A percentile compares a stretch with the other conserved stretches of the same genome.
These are phyloP conservation scores for Fagopyrum homotropicum DNA, from an alignment of 148 eudicot species.

Conservation along the genomic window DNA sequence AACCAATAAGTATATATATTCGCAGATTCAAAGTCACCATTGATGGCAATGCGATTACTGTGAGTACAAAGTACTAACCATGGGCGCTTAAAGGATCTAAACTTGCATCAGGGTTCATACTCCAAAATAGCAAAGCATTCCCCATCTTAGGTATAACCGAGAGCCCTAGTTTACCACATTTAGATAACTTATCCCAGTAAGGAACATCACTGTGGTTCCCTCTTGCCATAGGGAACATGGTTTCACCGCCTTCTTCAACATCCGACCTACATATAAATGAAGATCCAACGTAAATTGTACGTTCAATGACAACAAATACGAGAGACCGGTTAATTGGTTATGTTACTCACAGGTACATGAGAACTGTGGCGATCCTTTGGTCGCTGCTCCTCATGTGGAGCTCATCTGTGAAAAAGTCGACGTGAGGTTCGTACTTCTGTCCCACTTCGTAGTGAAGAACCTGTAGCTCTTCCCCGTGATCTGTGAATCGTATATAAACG, in stretches of 20 bases:
- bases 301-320: too few relatives aligned
- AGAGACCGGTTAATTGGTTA: too few relatives aligned
- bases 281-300: too few relatives aligned
- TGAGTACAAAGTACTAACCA: not conserved
- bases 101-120: not conserved
- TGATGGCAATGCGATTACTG: not conserved
- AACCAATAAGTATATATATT: not conserved
- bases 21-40: not conserved
- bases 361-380: conserved; percentile 85
- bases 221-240: not conserved
- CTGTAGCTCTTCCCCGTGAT: conserved; percentile 94
- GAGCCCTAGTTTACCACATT: not conserved
- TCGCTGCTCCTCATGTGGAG: conserved; percentile 70
- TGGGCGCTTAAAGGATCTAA: not conserved
- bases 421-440: conserved; percentile 85
- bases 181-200: not conserved
- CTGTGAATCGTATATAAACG: conserved; percentile 22
- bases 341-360: conserved; percentile 86
- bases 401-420: conserved; percentile 75
- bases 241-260: not conserved
- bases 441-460: conserved; percentile 90
- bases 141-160: not conserved
- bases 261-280: not conserved
- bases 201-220: not conserved
- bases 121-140: not conserved